phyloP scores from a whole-genome alignment of 2,329 filamentous ascomycete species.

The Huntiella abstrusa region DNA sequence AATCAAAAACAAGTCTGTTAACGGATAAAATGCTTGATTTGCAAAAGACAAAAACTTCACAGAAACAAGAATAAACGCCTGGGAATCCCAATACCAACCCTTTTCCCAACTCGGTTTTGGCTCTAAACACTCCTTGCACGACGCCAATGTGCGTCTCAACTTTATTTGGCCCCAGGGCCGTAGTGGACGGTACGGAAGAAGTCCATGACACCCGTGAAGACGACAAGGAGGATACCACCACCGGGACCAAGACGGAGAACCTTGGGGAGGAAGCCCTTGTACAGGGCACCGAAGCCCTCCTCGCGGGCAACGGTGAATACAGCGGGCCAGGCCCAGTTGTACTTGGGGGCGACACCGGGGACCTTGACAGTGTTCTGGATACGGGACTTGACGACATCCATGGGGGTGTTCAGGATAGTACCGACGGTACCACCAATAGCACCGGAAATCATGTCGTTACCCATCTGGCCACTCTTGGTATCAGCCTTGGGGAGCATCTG shows the following conservation, averaged over 20 bases:
- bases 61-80: conserved; percentile 6
- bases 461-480: conserved; percentile 62
- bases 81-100: conserved; percentile 6
- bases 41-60: conserved; percentile 6
- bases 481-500: conserved; percentile 63
- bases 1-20: conserved; percentile 3
- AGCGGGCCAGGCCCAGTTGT: conserved; percentile 94
- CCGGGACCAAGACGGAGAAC: conserved; percentile 38
- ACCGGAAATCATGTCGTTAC: conserved; percentile 76
- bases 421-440: conserved; percentile 71
- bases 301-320: conserved; percentile 76
- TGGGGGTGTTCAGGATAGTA: conserved; percentile 83
- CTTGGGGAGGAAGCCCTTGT: conserved; percentile 97
- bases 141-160: not conserved
- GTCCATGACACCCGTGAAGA: conserved; percentile 78
- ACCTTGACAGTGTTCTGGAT: conserved; percentile 89
- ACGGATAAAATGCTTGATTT: conserved; percentile 6
- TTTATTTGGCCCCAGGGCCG: conserved; percentile 8
- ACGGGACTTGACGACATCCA: conserved; percentile 94
- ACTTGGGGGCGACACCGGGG: conserved; percentile 69
- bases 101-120: conserved; percentile 1
- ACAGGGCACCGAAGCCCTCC: conserved; percentile 78
- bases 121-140: not conserved
- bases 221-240: conserved; percentile 57
- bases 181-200: conserved; percentile 56